Evolutionary conservation across 202 grass and related monocot genomes (phyloP).

Genomic region (Schoenoplectus tabernaemontani): DNA sequence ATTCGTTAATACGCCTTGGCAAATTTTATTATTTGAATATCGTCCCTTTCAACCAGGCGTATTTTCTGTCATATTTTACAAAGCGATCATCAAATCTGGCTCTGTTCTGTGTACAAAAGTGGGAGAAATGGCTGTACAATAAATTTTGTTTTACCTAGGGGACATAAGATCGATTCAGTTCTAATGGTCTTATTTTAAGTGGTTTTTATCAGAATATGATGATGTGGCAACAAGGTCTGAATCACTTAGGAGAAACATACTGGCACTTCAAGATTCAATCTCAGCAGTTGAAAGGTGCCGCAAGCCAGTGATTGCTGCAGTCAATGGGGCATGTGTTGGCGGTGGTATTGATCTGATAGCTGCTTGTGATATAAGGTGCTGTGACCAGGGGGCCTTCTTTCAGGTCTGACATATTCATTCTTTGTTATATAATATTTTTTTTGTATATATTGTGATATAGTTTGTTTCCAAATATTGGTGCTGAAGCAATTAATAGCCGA

Average conservation of each 20-base stretch:
- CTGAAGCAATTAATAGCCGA: no score
- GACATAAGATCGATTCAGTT: not conserved
- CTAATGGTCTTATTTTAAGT: not conserved
- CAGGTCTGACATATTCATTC: slow-evolving; percentile 17
- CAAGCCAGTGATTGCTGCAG: slow-evolving; percentile 55
- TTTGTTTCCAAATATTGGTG: no score
- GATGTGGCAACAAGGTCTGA: slow-evolving; percentile 35
- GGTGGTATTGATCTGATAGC: slow-evolving; percentile 53
- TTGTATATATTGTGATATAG: no score
- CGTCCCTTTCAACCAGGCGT: no score
- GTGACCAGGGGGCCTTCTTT: slow-evolving; percentile 61
- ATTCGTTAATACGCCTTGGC: no score
- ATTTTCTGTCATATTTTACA: no score
- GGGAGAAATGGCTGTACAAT: no score
- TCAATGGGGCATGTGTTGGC: slow-evolving; percentile 68
- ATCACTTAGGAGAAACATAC: slow-evolving; percentile 35
- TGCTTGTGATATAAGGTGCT: slow-evolving; percentile 63
- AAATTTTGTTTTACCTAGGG: not conserved
- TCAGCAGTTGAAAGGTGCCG: slow-evolving; percentile 57
- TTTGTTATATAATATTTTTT: not conserved
- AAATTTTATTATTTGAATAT: no score
- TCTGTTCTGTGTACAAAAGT: no score
- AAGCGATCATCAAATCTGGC: no score
- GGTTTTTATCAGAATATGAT: not conserved
- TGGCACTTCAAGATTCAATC: slow-evolving; percentile 46